Evolutionary conservation across 257 asterid genomes (phyloP).

Genomic region (Solanum phureja): DNA sequence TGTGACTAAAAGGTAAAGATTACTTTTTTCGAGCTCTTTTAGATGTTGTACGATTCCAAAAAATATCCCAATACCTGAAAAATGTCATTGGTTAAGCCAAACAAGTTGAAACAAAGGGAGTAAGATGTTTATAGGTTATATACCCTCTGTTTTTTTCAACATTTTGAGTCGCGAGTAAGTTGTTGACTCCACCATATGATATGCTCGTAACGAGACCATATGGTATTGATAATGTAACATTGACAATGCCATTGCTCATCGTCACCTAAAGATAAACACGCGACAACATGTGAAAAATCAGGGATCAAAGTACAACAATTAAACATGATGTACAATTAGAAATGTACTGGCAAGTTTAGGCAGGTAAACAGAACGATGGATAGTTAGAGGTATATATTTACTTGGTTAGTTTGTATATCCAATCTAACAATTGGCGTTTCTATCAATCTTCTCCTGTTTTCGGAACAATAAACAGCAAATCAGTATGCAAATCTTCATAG

Average conservation of each 20-base stretch:
- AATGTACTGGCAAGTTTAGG: not conserved
- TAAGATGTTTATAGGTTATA: not conserved
- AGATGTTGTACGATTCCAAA: conserved; percentile 38
- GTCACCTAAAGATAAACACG: conserved; percentile 25
- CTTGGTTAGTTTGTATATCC: not conserved
- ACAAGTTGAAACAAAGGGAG: not conserved
- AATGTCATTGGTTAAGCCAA: not conserved
- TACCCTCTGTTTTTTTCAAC: conserved; percentile 56
- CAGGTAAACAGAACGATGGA: not conserved
- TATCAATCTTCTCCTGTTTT: not conserved
- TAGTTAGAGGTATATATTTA: not conserved
- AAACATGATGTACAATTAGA: not conserved
- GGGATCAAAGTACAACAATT: not conserved
- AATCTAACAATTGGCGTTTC: not conserved
- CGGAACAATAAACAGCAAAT: not conserved
- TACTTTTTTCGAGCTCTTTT: conserved; percentile 35
- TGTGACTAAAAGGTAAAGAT: not conserved
- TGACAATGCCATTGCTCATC: conserved; percentile 54
- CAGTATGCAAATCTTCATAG: not conserved
- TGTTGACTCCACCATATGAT: conserved; percentile 48
- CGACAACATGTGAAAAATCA: not conserved
- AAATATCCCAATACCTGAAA: conserved; percentile 80
- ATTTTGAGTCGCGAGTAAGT: conserved; percentile 35
- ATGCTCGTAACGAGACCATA: conserved; percentile 44
- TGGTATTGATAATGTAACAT: conserved; percentile 50